A percentile compares a stretch with the other conserved stretches of the same genome.
phyloP scores from a whole-genome alignment of 441 rosid species.

The Manihot esculenta region DNA sequence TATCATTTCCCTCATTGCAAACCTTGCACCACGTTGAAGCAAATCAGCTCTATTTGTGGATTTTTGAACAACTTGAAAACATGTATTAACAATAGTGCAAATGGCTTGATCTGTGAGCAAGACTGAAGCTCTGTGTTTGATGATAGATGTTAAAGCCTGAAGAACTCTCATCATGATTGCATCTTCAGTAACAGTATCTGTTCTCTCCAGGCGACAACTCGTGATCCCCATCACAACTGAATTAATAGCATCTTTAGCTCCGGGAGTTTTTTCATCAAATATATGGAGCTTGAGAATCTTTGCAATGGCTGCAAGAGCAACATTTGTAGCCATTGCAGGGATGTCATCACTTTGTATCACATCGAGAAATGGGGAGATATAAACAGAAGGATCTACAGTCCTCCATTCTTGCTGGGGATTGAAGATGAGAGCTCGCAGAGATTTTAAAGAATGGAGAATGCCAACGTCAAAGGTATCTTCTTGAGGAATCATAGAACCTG shows the following conservation, averaged over 20 bases:
- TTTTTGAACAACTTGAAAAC: conserved; percentile 90
- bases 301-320: conserved; percentile 58
- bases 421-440: conserved; percentile 73
- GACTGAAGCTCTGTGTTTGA: conserved; percentile 67
- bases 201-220: conserved; percentile 72
- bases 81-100: conserved; percentile 75
- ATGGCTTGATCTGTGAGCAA: conserved; percentile 64
- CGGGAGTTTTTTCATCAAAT: conserved; percentile 76
- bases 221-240: conserved; percentile 56
- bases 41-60: conserved; percentile 65
- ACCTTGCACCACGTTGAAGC: conserved; percentile 71
- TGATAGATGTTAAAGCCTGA: conserved; percentile 56
- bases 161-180: conserved; percentile 81
- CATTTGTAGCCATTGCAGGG: conserved; percentile 70
- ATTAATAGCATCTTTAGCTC: conserved; percentile 66
- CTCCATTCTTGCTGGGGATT: conserved; percentile 92
- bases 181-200: conserved; percentile 58
- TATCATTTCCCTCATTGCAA: conserved; percentile 77
- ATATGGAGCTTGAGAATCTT: conserved; percentile 65
- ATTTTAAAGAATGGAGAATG: conserved; percentile 64
- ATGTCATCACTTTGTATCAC: conserved; percentile 74
- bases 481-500: conserved; percentile 40
- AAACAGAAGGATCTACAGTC: conserved; percentile 70
- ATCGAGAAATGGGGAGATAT: conserved; percentile 77
- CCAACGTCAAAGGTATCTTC: conserved; percentile 55